These are phyloP conservation scores for Sicyos edulis DNA, from an alignment of 306 rosid species.

Conservation along the genomic window DNA sequence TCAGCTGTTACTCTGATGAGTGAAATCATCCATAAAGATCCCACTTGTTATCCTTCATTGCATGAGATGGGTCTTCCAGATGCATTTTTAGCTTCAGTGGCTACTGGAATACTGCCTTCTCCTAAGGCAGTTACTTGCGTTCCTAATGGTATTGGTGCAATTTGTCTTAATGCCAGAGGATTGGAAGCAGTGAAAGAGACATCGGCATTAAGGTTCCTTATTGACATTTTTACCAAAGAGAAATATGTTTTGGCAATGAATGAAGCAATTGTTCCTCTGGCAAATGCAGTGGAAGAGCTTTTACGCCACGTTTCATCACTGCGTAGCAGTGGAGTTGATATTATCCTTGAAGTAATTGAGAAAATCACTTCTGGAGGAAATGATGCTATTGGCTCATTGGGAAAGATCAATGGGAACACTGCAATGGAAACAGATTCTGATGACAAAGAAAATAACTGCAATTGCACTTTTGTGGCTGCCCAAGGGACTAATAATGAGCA, in stretches of 20 bases:
- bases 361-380: constrained; percentile 62
- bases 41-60: constrained; percentile 70
- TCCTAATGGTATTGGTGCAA: constrained; percentile 95
- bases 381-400: constrained; percentile 40
- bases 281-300: constrained; percentile 95
- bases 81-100: constrained; percentile 80
- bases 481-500: constrained; percentile 69
- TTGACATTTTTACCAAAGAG: constrained; percentile 77
- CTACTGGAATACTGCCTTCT: constrained; percentile 78
- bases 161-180: constrained; percentile 89
- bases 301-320: constrained; percentile 82
- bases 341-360: constrained; percentile 68
- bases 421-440: constrained; percentile 90
- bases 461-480: constrained; percentile 26
- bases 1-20: constrained; percentile 97
- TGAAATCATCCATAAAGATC: constrained; percentile 96
- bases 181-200: constrained; percentile 76
- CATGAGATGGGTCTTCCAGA: constrained; percentile 94
- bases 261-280: constrained; percentile 87
- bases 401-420: constrained; percentile 49
- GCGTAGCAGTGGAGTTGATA: constrained; percentile 83
- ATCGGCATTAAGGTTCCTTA: constrained; percentile 64
- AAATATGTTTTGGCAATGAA: constrained; percentile 74
- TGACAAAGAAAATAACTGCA: constrained; percentile 49
- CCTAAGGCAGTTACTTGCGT: constrained; percentile 83